These are phyloP conservation scores for Penicillium soppii DNA, from an alignment of 495 filamentous ascomycete genomes.

Conservation along the genomic window DNA sequence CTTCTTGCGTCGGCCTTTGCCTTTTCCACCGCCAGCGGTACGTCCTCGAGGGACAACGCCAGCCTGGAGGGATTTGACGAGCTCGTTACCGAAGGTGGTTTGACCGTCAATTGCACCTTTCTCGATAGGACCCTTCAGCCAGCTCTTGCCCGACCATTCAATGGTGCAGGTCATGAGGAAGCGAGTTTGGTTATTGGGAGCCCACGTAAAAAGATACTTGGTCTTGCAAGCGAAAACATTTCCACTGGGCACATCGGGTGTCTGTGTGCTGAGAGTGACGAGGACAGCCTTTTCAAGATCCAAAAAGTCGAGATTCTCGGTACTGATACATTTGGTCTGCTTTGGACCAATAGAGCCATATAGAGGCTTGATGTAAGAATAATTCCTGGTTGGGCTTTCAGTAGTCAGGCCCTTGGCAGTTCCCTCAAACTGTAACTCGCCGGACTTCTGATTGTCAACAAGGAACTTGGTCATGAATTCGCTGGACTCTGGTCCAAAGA, in stretches of 20 bases:
- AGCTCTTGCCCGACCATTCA: constrained; percentile 97
- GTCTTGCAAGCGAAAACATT: constrained; percentile 91
- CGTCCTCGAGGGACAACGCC: constrained; percentile 67
- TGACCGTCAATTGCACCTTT: constrained; percentile 94
- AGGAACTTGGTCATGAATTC: constrained; percentile 84
- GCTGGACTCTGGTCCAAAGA: constrained; percentile 79
- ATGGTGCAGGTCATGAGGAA: constrained; percentile 83
- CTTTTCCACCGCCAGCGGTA: constrained; percentile 32
- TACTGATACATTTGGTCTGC: constrained; percentile 92
- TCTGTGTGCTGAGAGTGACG: constrained; percentile 78
- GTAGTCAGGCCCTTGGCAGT: constrained; percentile 73
- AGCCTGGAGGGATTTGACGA: constrained; percentile 69
- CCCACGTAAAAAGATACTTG: constrained; percentile 92
- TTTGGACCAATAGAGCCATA: constrained; percentile 82
- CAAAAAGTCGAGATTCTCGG: constrained; percentile 73
- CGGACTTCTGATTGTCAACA: constrained; percentile 81
- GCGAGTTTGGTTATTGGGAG: constrained; percentile 75
- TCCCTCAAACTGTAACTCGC: constrained; percentile 78
- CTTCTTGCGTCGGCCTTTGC: constrained; percentile 58
- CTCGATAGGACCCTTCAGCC: constrained; percentile 96
- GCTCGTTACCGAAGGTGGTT: constrained; percentile 70
- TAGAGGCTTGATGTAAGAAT: constrained; percentile 90
- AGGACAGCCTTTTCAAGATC: constrained; percentile 87
- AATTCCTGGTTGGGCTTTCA: constrained; percentile 70
- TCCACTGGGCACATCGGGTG: constrained; percentile 91